Evolutionary conservation across 805 yeast genomes (phyloP), one percentile per base, ranked within the genome.

Genomic region (Vanderwaltozyma tropicalis): DNA sequence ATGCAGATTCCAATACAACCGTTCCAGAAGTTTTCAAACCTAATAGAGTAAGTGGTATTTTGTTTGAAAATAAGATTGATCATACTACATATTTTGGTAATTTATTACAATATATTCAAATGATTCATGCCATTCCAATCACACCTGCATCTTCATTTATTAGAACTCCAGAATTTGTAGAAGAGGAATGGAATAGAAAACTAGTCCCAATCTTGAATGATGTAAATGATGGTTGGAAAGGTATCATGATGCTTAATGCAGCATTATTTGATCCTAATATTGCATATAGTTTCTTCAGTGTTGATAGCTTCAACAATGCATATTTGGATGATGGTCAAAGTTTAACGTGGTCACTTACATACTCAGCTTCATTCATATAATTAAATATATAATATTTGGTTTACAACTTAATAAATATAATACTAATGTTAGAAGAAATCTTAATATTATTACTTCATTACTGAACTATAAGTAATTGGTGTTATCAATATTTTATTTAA

Each of bases 291-390:
- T 86, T 74, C 60, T 85, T 84, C 55, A 54, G 78, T 1, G 53
- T 72, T 25, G 47, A 64, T 5, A 63, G 62, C 39, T 87, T 84
- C 69, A 53, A 65, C 32, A 62, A 64, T n/a, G 49, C 57, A 3
- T 71, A 69, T 45, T 71, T 88, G 34, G 96, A 88, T 51, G 74
- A 74, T 40, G 96, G 96, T 2, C 89, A 86, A 69, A 78, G 89
- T 20, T 64, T 78, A 44, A 80, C 96, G 0, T 87, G 95, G 94
- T 78, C 88, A 11, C 64, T 87, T 44, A 77, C 94, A 0, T 83
- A 73, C 46, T 68, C 84, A 32, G 95, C 59, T 16, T 57, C 59
- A 3, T 53, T 55, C 39, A 12, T 15, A 8, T 37, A 11, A 30
- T 18, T 17, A 9, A 28, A 5, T 15, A 6, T n/a, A n/a, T 5